These are phyloP conservation scores for Jimgerdemannia flammicorona DNA, from an alignment of 192 early-diverging fungal species.

Conservation along the genomic window DNA sequence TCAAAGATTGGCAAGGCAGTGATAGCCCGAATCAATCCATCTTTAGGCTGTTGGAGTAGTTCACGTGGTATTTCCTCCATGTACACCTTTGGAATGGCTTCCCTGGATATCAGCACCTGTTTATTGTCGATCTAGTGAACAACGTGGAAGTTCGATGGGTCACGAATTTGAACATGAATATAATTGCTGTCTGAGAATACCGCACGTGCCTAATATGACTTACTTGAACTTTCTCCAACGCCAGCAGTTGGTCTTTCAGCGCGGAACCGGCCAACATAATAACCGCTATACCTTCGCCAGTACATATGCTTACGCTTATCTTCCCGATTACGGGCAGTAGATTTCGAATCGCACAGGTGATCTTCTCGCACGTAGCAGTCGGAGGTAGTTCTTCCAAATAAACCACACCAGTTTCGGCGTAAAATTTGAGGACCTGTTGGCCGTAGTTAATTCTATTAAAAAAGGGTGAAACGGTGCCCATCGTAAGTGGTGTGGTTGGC, in stretches of 20 bases:
- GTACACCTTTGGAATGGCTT: background rate
- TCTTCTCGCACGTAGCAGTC: background rate
- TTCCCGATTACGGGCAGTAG: background rate
- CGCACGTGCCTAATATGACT: background rate
- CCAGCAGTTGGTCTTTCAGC: background rate
- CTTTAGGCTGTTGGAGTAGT: background rate
- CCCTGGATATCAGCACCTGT: background rate
- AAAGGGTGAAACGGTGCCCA: background rate
- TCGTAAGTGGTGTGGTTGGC: background rate
- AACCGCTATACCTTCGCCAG: background rate
- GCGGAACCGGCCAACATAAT: background rate
- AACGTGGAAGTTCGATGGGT: background rate
- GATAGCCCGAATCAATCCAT: background rate
- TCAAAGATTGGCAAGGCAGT: background rate
- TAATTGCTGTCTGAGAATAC: background rate
- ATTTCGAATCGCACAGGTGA: background rate
- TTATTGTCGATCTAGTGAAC: background rate
- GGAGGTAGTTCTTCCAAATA: background rate
- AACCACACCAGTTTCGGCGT: background rate
- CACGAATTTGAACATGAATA: background rate
- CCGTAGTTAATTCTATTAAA: background rate
- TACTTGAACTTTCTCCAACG: background rate
- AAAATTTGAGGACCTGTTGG: background rate
- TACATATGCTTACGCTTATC: background rate
- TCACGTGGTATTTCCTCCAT: background rate